Conservation (phyloP, 495 filamentous ascomycete genomes). For the Neurospora tetraspora region DNA sequence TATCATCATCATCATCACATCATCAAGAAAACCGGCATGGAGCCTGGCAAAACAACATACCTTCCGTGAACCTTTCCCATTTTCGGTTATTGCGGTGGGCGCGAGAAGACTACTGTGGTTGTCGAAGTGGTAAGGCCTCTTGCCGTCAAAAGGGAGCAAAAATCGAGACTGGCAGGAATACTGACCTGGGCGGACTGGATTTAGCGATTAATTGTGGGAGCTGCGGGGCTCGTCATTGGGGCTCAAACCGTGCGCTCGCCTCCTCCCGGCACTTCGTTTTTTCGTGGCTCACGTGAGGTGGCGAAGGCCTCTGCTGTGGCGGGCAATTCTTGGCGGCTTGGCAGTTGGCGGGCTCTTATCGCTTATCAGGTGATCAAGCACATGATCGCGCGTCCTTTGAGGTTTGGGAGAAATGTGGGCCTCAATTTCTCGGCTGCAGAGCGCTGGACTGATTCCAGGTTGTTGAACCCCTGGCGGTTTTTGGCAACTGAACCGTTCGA, state of each 20-base stretch:
- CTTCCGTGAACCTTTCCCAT: conserved; percentile 34
- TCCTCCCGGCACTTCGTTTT: background rate
- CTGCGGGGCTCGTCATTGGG: conserved; percentile 21
- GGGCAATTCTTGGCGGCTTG: background rate
- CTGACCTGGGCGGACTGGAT: conserved; percentile 7
- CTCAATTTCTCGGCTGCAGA: background rate
- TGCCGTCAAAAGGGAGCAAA: background rate
- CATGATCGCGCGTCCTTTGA: background rate
- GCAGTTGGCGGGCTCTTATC: background rate
- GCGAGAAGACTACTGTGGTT: conserved; percentile 13
- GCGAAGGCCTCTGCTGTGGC: background rate
- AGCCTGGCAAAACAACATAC: conserved; percentile 5
- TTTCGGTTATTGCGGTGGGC: conserved; percentile 19
- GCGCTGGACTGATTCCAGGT: no score
- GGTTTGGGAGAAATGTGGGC: background rate
- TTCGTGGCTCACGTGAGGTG: background rate
- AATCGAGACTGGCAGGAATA: conserved; percentile 6
- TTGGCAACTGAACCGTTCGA: background rate
- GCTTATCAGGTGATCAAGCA: background rate
- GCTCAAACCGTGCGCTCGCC: conserved; percentile 9
- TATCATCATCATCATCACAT: background rate
- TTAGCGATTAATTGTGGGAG: conserved; percentile 12
- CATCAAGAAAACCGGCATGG: background rate
- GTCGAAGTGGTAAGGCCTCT: conserved; percentile 4
- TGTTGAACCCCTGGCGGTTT: background rate